These are phyloP conservation scores for Didymellaceae sp. DNA, from an alignment of 2,329 filamentous ascomycete species.

Conservation along the genomic window DNA sequence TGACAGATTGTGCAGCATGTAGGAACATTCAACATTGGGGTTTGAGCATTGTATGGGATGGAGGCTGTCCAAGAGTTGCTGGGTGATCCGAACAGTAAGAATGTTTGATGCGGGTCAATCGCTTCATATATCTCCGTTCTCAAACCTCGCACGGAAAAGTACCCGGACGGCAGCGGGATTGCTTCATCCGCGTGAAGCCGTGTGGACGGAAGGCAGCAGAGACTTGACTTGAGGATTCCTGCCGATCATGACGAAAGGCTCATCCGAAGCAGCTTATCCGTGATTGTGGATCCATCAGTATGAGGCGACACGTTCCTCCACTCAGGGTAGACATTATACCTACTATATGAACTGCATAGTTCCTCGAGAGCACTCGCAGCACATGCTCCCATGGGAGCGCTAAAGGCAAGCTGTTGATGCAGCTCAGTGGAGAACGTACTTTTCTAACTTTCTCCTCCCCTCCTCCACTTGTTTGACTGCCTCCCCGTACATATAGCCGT, in stretches of 20 bases:
- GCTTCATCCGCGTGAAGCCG: not conserved
- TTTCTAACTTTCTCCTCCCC: not conserved
- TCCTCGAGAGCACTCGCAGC: too few species aligned
- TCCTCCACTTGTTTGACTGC: conserved; percentile 27
- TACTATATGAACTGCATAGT: too few species aligned
- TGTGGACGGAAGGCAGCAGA: not conserved
- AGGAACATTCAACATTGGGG: too few species aligned
- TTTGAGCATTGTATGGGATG: too few species aligned
- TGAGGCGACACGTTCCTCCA: too few species aligned
- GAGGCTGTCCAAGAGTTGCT: not conserved
- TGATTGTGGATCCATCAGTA: too few species aligned
- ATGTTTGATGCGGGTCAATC: not conserved
- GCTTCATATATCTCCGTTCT: not conserved
- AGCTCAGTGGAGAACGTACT: not conserved
- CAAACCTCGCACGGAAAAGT: conserved; percentile 11
- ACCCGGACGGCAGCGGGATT: conserved; percentile 10
- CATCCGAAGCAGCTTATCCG: too few species aligned
- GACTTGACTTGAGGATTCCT: not conserved
- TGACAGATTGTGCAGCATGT: conserved; percentile 2
- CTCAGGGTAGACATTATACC: too few species aligned
- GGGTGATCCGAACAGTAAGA: not conserved
- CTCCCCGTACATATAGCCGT: conserved; percentile 46
- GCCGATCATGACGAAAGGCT: too few species aligned
- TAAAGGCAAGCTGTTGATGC: not conserved
- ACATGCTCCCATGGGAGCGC: too few species aligned